Base-by-base conservation (phyloP, 2,329 filamentous ascomycete genomes). In the Ophiocordyceps sinensis region DNA sequence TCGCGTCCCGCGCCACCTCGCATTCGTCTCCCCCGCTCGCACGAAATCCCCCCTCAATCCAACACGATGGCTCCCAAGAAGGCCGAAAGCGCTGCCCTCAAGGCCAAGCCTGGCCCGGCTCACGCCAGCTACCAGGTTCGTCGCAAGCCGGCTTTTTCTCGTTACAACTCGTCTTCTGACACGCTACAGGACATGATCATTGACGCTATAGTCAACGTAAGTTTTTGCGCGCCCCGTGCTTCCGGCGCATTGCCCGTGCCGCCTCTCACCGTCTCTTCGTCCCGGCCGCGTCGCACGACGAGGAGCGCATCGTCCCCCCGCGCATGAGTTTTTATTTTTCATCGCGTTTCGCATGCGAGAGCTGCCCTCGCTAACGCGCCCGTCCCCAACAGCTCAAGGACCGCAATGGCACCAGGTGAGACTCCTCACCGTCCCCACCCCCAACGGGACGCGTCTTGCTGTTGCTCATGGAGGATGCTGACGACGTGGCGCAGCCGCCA, bases 81-180 rank as follows among this genome's bases (percentile, higher is more conserved):
- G 65, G 61, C 67, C 49, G 65, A 66, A 42, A 49, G 54, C 40
- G 46, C 51, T 42, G 47, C 53, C 37, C 47, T 61, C 55, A 60
- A 71, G 66, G 65, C 70, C 63, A 56, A 71, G 62, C 68, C 73
- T 64, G 50, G 57, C 45, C 53, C 59, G 51, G 56, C 62, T 48
- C 72, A 76, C 52, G 68, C 65, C 54, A 71, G 69, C 48, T 77
- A 77, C 62, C 73, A 77, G 69, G 73, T 77, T 58, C 52, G 71
- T 62, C 50, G 21, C 37, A 5, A 10, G 17, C 15, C 14, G 21
- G 26, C 45, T 14, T 35, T 35, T 35, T 7, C 32, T 35, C 15
- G 5, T 15, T 32, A 30, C 43, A 17, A 2, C 44, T 37, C 39
- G n/a, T 38, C 14, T 35, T 15, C 39, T 47, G 41, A 71, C 55